Conservation (phyloP, 2,329 filamentous ascomycete genomes). For the Fusarium stilboides region DNA sequence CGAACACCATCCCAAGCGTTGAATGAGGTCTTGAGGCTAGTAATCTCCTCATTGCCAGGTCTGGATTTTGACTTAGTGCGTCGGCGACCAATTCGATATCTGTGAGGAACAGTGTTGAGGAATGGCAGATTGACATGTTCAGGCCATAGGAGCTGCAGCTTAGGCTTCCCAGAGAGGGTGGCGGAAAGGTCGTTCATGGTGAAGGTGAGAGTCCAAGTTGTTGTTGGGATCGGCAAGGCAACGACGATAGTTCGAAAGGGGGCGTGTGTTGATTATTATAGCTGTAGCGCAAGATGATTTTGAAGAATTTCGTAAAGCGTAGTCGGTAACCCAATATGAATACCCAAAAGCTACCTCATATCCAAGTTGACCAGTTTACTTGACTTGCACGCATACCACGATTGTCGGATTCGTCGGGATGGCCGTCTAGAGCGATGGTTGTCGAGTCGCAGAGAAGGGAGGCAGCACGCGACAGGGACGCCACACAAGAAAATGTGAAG, state of each 20-base stretch:
- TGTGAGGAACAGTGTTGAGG: constrained; percentile 60
- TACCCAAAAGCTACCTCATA: constrained; percentile 58
- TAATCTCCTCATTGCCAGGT: constrained; percentile 71
- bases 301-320: constrained; percentile 38
- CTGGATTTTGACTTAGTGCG: constrained; percentile 60
- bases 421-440: constrained; percentile 42
- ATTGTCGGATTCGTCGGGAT: constrained; percentile 38
- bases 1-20: constrained; percentile 84
- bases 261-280: constrained; percentile 21
- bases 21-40: constrained; percentile 84
- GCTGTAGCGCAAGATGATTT: constrained; percentile 18
- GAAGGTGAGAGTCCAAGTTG: constrained; percentile 35
- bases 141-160: constrained; percentile 59
- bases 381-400: constrained; percentile 42
- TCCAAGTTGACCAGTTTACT: constrained; percentile 49
- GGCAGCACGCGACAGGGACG: constrained; percentile 47
- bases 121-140: constrained; percentile 60
- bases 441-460: constrained; percentile 47
- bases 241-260: constrained; percentile 15
- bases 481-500: constrained; percentile 43
- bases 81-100: constrained; percentile 58
- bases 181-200: constrained; percentile 59
- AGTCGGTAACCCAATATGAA: constrained; percentile 50
- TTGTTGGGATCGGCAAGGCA: constrained; percentile 25
- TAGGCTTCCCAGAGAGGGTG: constrained; percentile 58